Percentiles rank a stretch among this genome's conserved stretches.
These are phyloP conservation scores for Coprinopsis strossmayeri DNA, from an alignment of 768 basidiomycete genomes.

Conservation along the genomic window DNA sequence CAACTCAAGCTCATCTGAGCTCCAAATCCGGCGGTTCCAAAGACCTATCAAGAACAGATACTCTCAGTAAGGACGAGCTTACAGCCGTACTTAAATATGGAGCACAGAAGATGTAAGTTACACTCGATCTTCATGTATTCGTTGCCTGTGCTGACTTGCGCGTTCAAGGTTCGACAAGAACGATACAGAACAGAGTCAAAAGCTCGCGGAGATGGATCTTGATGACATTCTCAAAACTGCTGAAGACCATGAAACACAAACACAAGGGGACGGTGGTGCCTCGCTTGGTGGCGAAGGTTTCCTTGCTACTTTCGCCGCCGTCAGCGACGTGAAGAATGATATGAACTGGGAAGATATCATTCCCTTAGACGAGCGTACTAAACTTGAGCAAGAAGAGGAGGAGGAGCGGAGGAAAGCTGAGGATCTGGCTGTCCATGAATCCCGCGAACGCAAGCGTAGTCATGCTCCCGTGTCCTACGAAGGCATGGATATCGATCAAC, in stretches of 20 bases:
- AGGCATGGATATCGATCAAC: slow-evolving; percentile 87
- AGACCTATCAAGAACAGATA: slow-evolving; percentile 69
- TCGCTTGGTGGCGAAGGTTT: slow-evolving; percentile 98
- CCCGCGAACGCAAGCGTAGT: slow-evolving; percentile 72
- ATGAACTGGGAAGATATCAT: slow-evolving; percentile 99
- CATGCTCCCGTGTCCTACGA: slow-evolving; percentile 87
- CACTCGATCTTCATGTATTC: slow-evolving; percentile 6
- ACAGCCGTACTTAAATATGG: slow-evolving; percentile 98
- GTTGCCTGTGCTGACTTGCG: slow-evolving; percentile 12
- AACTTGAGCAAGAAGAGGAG: slow-evolving; percentile 77
- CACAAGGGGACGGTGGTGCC: slow-evolving; percentile 75
- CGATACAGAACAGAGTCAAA: slow-evolving; percentile 85
- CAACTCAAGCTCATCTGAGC: slow-evolving; percentile 92
- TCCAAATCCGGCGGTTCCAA: slow-evolving; percentile 60
- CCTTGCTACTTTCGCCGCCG: slow-evolving; percentile 89
- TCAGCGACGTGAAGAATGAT: slow-evolving; percentile 98
- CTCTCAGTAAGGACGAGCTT: slow-evolving; percentile 89
- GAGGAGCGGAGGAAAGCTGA: slow-evolving; percentile 67
- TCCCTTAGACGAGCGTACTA: slow-evolving; percentile 83
- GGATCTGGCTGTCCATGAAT: slow-evolving; percentile 61
- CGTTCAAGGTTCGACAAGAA: slow-evolving; percentile 88
- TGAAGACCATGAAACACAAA: slow-evolving; percentile 94
- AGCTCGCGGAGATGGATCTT: slow-evolving; percentile 98
- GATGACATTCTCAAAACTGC: slow-evolving; percentile 97
- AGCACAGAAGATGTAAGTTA: slow-evolving; percentile 87